Evolutionary conservation across 176 grass and related monocot genomes (phyloP).

Genomic region (Avena eriantha): DNA sequence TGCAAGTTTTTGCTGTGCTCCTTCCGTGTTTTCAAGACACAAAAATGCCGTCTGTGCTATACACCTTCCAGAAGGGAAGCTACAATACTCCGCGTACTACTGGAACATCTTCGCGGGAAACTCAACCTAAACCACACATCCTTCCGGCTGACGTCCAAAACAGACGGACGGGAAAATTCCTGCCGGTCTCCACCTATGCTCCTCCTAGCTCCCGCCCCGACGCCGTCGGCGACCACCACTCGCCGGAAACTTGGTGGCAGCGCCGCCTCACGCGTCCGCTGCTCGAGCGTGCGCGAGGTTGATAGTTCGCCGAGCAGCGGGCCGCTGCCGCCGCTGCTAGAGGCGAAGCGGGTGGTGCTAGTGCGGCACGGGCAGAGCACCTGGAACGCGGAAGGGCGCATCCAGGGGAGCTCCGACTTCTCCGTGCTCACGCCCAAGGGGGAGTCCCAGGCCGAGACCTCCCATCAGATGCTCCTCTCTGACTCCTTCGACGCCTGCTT

Average conservation of each 20-base stretch:
- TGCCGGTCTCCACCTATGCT: constrained; percentile 36
- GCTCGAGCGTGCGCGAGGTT: constrained; percentile 61
- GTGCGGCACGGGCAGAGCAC: constrained; percentile 99
- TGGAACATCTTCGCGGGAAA: constrained; percentile 38
- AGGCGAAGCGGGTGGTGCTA: constrained; percentile 87
- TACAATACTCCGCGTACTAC: background rate
- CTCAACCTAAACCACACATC: constrained; percentile 19
- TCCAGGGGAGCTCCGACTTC: constrained; percentile 89
- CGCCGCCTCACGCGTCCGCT: background rate
- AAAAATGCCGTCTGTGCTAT: too few species aligned
- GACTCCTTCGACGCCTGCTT: constrained; percentile 93
- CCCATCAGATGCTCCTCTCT: constrained; percentile 77
- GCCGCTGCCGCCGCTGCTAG: constrained; percentile 44
- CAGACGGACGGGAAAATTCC: background rate
- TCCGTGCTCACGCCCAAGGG: constrained; percentile 93
- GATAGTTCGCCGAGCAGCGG: background rate
- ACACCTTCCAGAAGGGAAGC: too few species aligned
- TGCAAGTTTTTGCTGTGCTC: background rate
- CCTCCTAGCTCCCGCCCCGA: constrained; percentile 27
- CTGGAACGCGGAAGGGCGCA: constrained; percentile 92
- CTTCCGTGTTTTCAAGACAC: too few species aligned
- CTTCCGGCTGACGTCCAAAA: background rate
- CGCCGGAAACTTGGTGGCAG: background rate
- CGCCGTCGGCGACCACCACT: constrained; percentile 10
- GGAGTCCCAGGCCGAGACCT: constrained; percentile 88